Evolutionary conservation across 352 stramenopile species (phyloP).

Genomic region (Phytophthora agathidicida): DNA sequence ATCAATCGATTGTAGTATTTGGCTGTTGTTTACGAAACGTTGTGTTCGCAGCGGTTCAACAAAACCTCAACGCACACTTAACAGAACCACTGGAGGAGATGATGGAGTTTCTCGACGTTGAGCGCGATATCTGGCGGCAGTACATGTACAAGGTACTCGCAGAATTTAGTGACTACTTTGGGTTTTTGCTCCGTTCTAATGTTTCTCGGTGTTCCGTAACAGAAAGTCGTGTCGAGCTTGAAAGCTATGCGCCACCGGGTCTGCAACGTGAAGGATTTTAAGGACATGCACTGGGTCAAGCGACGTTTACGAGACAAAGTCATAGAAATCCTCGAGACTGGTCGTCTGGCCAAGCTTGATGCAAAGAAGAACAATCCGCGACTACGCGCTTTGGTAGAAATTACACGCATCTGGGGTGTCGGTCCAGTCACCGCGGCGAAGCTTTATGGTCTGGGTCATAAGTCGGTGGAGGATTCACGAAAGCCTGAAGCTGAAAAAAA

Average conservation of each 20-base stretch:
- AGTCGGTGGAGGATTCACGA: constrained; percentile 60
- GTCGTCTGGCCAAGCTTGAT: constrained; percentile 77
- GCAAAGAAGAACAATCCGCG: constrained; percentile 74
- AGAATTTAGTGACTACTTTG: neutral
- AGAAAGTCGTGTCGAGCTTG: constrained; percentile 79
- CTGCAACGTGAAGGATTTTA: constrained; percentile 67
- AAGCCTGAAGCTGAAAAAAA: constrained; percentile 42
- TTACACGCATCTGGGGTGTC: constrained; percentile 82
- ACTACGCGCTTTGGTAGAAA: constrained; percentile 60
- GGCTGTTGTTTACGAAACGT: constrained; percentile 9
- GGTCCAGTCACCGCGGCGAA: constrained; percentile 76
- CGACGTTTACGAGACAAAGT: constrained; percentile 75
- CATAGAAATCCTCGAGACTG: constrained; percentile 77
- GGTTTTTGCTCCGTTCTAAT: neutral
- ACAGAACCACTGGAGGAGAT: constrained; percentile 79
- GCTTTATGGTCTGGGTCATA: constrained; percentile 78
- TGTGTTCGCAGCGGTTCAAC: constrained; percentile 51
- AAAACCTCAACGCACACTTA: constrained; percentile 80
- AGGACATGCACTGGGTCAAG: constrained; percentile 70
- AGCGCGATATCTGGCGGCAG: constrained; percentile 77
- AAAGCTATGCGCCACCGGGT: constrained; percentile 68
- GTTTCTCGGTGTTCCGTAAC: neutral
- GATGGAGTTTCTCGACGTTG: constrained; percentile 81
- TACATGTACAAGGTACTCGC: constrained; percentile 89
- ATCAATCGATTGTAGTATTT: constrained; percentile 11